Evolutionary conservation across 306 rosid genomes (phyloP), one percentile per base, ranked within the genome.

Genomic region (Macrotyloma uniflorum): DNA sequence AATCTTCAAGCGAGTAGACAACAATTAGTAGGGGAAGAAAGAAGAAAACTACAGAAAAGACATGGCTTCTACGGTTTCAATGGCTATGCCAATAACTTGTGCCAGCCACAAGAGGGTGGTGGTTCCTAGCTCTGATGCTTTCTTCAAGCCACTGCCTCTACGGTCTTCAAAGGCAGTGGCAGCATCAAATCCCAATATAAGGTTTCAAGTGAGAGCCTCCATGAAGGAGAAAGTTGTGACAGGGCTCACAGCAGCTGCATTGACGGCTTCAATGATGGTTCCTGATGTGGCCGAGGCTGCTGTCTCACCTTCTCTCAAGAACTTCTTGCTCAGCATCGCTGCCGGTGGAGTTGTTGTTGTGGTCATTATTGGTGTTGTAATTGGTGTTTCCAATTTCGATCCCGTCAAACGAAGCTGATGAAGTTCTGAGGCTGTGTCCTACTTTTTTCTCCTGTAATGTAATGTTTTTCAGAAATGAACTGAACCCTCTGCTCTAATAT

Each of bases 281-380:
- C 98, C 97, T 2, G 96, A 93, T 62, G 93, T 90, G 55, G 99
- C 99, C 0, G 97, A 93, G 77, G 99, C 99, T 1, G 99, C 97
- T 0, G 89, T 88, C 24, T 8, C 96, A 11, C 97, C 99, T 1
- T 96, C 99, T 32, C 91, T 96, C 69, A 96, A 91, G 88, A 96
- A 96, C 89, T 93, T 93, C 89, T 83, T 93, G 93, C 99, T 96
- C 78, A 96, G 97, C 87, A 96, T 96, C 53, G 90, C 58, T 0
- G 98, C 99, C 8, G 98, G 98, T 35, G 99, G 98, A 32, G 84
- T 70, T 36, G 99, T 96, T 71, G 59, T 85, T 30, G 36, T 53
- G 1, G 96, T 67, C 40, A 15, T 93, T 35, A 5, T 96, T n/a
- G 98, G 98, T 12, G 99, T 87, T 0, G 94, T 96, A 5, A 38